Evolutionary conservation across 2,329 filamentous ascomycete genomes (phyloP), one percentile per base, ranked within the genome.

Genomic region (Colletotrichum limetticola): DNA sequence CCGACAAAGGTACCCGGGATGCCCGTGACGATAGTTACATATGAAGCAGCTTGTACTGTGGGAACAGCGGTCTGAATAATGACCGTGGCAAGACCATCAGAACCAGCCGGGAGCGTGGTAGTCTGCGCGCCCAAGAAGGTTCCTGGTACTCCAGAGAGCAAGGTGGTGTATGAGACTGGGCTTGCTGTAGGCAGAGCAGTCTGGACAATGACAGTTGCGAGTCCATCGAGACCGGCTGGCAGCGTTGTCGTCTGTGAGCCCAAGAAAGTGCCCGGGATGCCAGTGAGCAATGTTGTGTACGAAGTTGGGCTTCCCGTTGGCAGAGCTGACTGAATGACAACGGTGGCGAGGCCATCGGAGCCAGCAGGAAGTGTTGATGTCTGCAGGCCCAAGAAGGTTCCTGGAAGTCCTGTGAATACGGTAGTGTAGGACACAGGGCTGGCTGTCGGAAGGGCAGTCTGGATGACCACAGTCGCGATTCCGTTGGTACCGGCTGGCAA

Each of bases 51-150:
- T 12, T 19, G 26, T 6, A 42, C 58, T n/a, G 58, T 61, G 6
- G 59, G 58, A 16, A 68, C 19, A 8, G 66, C 58, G n/a, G 58
- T 64, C 52, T 68, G 66, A 12, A 66, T 35, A 16, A 66, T 19
- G 6, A 66, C 37, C 4, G 64, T 66, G 14, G 52, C 53, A 12
- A 66, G 24, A 16, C 64, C 64, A 24, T 66, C 35, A 5, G 24
- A 5, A 9, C 53, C 53, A 12, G 53, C 53, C 0, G 53, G 53
- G 2, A 56, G 14, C 12, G 53, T 56, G 2, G 53, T 30, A 2
- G 24, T 30, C 53, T 56, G 53, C 12, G 53, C 12, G 3, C 53
- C 53, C 12, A 28, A 14, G 14, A 56, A 56, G 4, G 26, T 56
- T 14, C 53, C 53, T 19, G 53, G 53, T 19, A 56, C 14, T 2